Evolutionary conservation across 148 eudicot genomes (phyloP).

Genomic region (Polygonum aviculare): DNA sequence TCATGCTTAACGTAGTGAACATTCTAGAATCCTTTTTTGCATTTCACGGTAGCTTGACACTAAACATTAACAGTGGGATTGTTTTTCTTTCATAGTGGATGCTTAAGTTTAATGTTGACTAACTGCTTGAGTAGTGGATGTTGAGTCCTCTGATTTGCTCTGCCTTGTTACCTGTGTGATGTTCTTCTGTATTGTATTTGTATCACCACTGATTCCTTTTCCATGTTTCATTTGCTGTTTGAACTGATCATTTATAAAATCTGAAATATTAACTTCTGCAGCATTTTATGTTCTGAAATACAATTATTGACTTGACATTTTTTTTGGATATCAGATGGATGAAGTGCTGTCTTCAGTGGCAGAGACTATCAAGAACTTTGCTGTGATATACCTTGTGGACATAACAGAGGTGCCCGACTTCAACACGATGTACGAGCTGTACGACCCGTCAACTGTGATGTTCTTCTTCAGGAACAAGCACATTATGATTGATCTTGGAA

Average conservation of each 20-base stretch:
- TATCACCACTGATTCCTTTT: background rate
- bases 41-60: background rate
- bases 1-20: background rate
- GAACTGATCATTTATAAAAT: background rate
- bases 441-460: constrained; percentile 11
- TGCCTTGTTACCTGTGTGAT: background rate
- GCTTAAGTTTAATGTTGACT: background rate
- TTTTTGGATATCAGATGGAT: constrained; percentile 7
- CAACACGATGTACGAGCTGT: constrained; percentile 11
- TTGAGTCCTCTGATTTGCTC: background rate
- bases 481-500: constrained; percentile 13
- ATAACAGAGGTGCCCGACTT: constrained; percentile 14
- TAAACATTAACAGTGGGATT: no score
- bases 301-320: background rate
- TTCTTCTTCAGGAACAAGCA: constrained; percentile 13
- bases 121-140: background rate
- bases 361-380: constrained; percentile 13
- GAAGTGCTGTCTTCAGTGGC: constrained; percentile 13
- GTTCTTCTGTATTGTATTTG: background rate
- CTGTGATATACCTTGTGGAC: constrained; percentile 14
- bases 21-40: background rate
- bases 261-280: background rate
- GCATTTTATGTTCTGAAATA: background rate
- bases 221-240: background rate
- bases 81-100: background rate